Evolutionary conservation across 805 yeast genomes (phyloP), one percentile per base, ranked within the genome.

Genomic region (Barnettozyma populi): DNA sequence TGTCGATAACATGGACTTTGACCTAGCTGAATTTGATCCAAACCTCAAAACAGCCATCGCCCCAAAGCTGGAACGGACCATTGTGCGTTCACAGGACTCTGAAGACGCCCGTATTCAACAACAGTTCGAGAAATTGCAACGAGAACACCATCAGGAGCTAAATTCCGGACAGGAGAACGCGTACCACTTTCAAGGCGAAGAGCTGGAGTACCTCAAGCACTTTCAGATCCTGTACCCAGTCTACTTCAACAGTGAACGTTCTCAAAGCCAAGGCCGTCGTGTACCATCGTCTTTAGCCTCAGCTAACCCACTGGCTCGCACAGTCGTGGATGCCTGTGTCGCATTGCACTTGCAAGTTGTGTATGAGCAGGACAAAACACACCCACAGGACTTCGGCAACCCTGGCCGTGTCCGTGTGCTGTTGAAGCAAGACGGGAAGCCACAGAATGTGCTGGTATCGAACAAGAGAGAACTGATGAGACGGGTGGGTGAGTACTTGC

Each of bases 381-480:
- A 92, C 67, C 98, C 98, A 11, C 96, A 90, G 65, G 98, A 92
- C 67, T 94, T 84, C 76, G 95, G 98, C 55, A 92, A 92, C 62
- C 95, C 97, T 5, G 99, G 99, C n/a, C 76, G 98, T 59, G 90
- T 94, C 32, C 79, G 96, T 55, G 84, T 90, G 20, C 70, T 80
- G 40, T 55, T 88, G 36, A 84, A 80, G 58, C 75, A 76, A 42
- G 66, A 74, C 10, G 81, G 79, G 2, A 57, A 65, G 24, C 62
- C 73, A 10, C 70, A 67, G 13, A 61, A 63, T 16, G 57, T 61
- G 24, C 44, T 58, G 41, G 64, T 70, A 35, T 66, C 65, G 46
- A 78, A 76, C 52, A 90, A 90, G 63, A 79, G 95, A 57, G 80
- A 79, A 42, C 66, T 92, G 41, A 69, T 86, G 64, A 71, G 72